These are phyloP conservation scores for Acacia pycnantha DNA, from an alignment of 331 rosid genomes.

Conservation along the genomic window DNA sequence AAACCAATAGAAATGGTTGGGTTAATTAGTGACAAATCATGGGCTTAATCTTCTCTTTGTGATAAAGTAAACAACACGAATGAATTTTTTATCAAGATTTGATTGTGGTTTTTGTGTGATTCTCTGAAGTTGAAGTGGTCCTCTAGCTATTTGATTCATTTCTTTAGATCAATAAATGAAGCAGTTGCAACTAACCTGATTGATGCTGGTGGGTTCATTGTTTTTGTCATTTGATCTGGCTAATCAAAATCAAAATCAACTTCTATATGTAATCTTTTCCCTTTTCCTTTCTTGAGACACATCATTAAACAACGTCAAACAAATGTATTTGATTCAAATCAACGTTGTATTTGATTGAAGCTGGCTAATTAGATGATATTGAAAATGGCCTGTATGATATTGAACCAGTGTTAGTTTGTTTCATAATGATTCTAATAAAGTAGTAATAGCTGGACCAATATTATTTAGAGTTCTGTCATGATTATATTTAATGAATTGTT, in stretches of 20 bases:
- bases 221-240: background rate
- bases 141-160: background rate
- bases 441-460: background rate
- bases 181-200: background rate
- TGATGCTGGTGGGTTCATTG: background rate
- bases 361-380: background rate
- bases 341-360: background rate
- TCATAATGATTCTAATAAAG: background rate
- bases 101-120: background rate
- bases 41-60: background rate
- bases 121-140: background rate
- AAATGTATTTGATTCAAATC: background rate
- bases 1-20: background rate
- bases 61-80: background rate
- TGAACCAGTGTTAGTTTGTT: background rate
- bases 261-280: background rate
- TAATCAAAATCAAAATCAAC: background rate
- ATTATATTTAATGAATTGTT: too few species aligned
- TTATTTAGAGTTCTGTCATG: background rate
- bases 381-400: background rate
- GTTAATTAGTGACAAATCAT: background rate
- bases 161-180: background rate
- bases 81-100: background rate
- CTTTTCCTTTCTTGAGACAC: background rate
- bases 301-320: background rate